Evolutionary conservation across 129 eudicot species (phyloP).

Genomic region (carrot (Daucus carota)): DNA sequence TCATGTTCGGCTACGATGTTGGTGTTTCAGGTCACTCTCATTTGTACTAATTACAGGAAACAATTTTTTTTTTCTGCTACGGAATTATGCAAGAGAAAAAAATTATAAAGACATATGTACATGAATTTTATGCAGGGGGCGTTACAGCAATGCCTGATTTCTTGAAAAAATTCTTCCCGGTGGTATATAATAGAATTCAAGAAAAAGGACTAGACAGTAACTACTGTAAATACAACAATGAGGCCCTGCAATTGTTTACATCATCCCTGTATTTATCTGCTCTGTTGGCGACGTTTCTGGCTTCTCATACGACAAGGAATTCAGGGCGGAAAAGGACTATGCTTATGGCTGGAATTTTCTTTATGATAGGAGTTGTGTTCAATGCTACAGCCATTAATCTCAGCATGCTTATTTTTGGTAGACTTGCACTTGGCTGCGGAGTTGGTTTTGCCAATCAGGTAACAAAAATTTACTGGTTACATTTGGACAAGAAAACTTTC

Average conservation of each 20-base stretch:
- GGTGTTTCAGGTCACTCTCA: constrained; percentile 72
- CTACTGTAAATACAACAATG: constrained; percentile 82
- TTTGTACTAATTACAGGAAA: too few species aligned
- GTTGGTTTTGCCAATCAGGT: constrained; percentile 98
- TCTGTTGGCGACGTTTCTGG: constrained; percentile 69
- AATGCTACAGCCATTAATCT: constrained; percentile 70
- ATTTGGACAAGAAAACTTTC: background rate
- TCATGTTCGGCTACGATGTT: constrained; percentile 92
- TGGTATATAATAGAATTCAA: constrained; percentile 30
- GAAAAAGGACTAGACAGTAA: constrained; percentile 25
- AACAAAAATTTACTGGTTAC: background rate
- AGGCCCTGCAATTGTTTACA: constrained; percentile 74
- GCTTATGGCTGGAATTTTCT: constrained; percentile 79
- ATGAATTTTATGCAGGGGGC: constrained; percentile 41
- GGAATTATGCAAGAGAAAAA: too few species aligned
- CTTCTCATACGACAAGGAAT: constrained; percentile 72
- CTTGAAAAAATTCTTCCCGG: constrained; percentile 72
- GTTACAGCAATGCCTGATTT: constrained; percentile 76
- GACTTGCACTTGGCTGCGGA: constrained; percentile 88
- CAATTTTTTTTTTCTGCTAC: too few species aligned
- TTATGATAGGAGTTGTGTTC: constrained; percentile 52
- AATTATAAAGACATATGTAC: too few species aligned
- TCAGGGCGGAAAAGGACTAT: constrained; percentile 60
- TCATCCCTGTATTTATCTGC: constrained; percentile 83
- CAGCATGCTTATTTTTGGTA: constrained; percentile 81